These are phyloP conservation scores for Starmerella roubikii DNA, from an alignment of 805 yeast genomes.

Conservation along the genomic window DNA sequence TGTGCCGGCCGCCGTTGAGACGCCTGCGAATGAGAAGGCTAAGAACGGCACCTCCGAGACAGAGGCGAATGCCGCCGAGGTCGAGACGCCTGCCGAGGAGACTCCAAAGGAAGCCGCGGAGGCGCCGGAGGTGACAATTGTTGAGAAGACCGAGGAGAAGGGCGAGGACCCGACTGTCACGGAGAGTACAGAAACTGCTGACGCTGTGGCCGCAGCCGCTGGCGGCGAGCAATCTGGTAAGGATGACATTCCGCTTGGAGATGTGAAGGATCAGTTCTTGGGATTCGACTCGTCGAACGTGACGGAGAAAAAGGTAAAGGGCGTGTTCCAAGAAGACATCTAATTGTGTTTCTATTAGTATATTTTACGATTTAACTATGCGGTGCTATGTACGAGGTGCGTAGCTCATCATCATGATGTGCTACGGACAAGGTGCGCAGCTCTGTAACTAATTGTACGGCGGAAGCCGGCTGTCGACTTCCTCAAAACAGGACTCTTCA, in stretches of 20 bases:
- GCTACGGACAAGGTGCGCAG: too few relatives aligned
- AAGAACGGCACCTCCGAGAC: conserved; percentile 1
- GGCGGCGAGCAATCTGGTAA: conserved; percentile 14
- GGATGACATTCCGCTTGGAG: conserved; percentile 9
- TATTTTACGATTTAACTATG: neutral
- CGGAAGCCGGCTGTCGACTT: too few relatives aligned
- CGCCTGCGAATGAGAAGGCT: conserved; percentile 1
- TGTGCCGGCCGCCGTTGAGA: conserved; percentile 6
- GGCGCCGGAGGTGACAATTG: conserved; percentile 2
- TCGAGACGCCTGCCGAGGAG: neutral
- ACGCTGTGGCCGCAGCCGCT: conserved; percentile 9
- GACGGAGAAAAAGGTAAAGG: conserved; percentile 12
- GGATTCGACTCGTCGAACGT: conserved; percentile 23
- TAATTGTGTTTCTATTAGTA: conserved; percentile 6
- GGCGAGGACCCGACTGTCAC: conserved; percentile 1
- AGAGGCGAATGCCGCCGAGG: conserved; percentile 37
- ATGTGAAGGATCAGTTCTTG: conserved; percentile 14
- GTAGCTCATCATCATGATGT: too few relatives aligned
- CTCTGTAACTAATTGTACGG: too few relatives aligned
- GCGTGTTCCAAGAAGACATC: conserved; percentile 21
- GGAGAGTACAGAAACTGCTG: neutral
- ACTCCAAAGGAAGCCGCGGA: conserved; percentile 1
- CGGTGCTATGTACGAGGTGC: too few relatives aligned
- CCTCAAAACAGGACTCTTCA: too few relatives aligned
- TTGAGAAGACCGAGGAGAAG: neutral